Base-by-base conservation (phyloP, 345 rosid genomes). In the Corchorus capsularis region DNA sequence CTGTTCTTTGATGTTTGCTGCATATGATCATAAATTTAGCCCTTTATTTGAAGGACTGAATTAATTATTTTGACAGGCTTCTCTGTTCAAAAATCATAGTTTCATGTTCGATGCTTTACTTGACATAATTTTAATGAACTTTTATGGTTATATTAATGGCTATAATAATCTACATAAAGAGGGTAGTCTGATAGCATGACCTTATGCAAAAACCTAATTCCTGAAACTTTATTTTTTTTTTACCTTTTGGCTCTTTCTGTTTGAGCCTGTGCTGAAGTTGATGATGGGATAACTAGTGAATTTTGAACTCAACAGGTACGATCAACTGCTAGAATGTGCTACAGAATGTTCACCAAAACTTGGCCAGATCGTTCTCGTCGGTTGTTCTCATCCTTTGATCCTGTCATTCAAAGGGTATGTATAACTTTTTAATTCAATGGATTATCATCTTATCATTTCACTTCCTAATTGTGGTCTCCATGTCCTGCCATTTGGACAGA, bases 351-450 rank as follows among this genome's bases (percentile, higher is more conserved):
- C 85, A 86, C 97, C 74, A 96, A 92, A 83, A 96, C 99, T 20
- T 96, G 99, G 99, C 98, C 98, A 49, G 98, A 92, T 76, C 97
- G 98, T 65, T 92, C 99, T n/a, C 93, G 95, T 56, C 95, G 95
- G 75, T 86, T 96, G 78, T 93, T 93, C 88, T 84, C 87, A 71
- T 93, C 93, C 74, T 93, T 96, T 84, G 99, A 96, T 86, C 93
- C 94, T 80, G 99, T 83, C 80, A 96, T 96, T 81, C 99, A 93
- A 80, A 95, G 99, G 92, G 99, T 93, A 91, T 73, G 87, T 78
- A 77, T 62, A 59, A 57, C 71, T 75, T 78, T 11, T 71, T 35
- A 49, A 74, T 13, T 15, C 11, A 22, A 47, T 41, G 46, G 14
- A 27, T n/a, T 75, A 20, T 41, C 19, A 60, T 64, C 20, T 12